A percentile compares a stretch with the other conserved stretches of the same genome.
Conservation (phyloP, 2,329 filamentous ascomycete species). For the Claviceps capensis region DNA sequence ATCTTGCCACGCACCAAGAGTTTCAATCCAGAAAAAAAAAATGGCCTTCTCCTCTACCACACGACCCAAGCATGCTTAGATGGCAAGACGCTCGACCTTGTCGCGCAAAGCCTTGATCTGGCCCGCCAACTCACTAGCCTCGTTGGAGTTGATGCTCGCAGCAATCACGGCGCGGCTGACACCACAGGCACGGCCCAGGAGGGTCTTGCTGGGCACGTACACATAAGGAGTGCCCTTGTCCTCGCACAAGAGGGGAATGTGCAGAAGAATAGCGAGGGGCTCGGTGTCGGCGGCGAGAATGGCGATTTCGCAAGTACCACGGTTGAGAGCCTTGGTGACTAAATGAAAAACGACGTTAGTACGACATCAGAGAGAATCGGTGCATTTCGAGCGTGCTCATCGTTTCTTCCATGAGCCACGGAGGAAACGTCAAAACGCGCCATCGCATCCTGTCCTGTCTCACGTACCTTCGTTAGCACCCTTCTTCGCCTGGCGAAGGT, state of each 20-base stretch:
- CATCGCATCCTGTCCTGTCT: background rate
- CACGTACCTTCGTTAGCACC: constrained; percentile 59
- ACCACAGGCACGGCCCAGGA: constrained; percentile 79
- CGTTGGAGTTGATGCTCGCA: constrained; percentile 80
- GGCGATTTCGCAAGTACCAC: constrained; percentile 80
- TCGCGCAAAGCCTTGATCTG: constrained; percentile 85
- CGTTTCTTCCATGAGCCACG: too few relatives aligned
- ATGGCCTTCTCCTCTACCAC: background rate
- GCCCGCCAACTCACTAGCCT: constrained; percentile 71
- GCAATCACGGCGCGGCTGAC: constrained; percentile 81
- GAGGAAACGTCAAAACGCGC: too few relatives aligned
- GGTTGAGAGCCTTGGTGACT: constrained; percentile 74
- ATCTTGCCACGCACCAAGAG: too few relatives aligned
- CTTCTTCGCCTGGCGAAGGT: constrained; percentile 65
- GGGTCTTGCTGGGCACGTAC: constrained; percentile 65
- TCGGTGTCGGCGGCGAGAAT: constrained; percentile 80
- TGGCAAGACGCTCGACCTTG: constrained; percentile 91
- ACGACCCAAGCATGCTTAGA: constrained; percentile 38
- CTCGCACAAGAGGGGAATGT: constrained; percentile 79
- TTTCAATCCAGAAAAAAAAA: background rate
- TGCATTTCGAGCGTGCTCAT: too few relatives aligned
- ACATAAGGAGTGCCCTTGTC: constrained; percentile 57
- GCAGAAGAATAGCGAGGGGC: constrained; percentile 76
- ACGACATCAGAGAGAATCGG: background rate
- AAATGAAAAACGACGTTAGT: constrained; percentile 7